phyloP scores from a whole-genome alignment of 2,329 filamentous ascomycete genomes.

The Ophiosphaerella herpotricha region DNA sequence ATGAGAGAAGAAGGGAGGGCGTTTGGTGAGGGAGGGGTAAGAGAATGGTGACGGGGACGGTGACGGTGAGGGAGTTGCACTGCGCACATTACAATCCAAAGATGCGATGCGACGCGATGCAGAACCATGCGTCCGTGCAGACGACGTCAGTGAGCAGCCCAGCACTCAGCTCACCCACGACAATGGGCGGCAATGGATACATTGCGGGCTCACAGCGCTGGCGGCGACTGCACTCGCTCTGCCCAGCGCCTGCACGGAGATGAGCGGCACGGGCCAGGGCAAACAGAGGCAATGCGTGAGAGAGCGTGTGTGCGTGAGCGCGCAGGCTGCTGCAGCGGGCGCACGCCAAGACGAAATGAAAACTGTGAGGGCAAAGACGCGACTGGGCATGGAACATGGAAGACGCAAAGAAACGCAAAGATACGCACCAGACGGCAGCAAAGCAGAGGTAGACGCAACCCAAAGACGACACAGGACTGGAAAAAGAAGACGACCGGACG shows the following conservation, averaged over 20 bases:
- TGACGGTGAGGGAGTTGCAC: neutral
- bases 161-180: neutral
- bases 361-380: conserved; percentile 20
- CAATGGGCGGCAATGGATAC: neutral
- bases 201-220: too few relatives aligned
- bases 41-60: neutral
- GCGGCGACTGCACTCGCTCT: neutral
- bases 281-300: conserved; percentile 9
- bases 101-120: too few relatives aligned
- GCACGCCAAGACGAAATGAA: conserved; percentile 31
- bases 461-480: conserved; percentile 37
- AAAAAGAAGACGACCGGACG: neutral
- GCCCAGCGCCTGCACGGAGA: neutral
- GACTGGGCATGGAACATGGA: too few relatives aligned
- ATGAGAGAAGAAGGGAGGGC: neutral
- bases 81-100: neutral
- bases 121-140: too few relatives aligned
- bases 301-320: conserved; percentile 1
- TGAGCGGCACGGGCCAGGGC: conserved; percentile 5
- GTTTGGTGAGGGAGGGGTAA: conserved; percentile 2
- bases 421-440: conserved; percentile 29
- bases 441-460: conserved; percentile 27
- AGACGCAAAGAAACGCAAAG: too few relatives aligned
- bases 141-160: too few relatives aligned
- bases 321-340: conserved; percentile 9